Evolutionary conservation across 1,284 basidiomycete genomes (phyloP).

Genomic region (Trichosporon sp.): DNA sequence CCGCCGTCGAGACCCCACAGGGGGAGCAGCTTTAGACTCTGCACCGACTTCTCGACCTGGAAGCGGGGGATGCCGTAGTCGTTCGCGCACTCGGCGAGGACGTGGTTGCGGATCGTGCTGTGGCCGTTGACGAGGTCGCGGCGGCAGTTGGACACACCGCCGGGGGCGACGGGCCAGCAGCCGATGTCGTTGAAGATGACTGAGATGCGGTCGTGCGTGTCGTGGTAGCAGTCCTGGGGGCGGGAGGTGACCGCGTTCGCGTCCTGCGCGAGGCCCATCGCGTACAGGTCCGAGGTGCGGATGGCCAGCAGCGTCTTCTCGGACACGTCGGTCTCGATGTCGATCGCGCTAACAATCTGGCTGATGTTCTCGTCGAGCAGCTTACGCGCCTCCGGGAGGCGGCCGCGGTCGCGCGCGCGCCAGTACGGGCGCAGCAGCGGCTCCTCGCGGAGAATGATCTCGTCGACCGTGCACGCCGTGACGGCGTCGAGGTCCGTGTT

Average conservation of each 20-base stretch:
- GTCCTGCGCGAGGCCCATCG: conserved; percentile 16
- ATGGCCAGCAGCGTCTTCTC: conserved; percentile 14
- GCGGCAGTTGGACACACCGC: conserved; percentile 17
- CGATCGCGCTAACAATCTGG: conserved; percentile 14
- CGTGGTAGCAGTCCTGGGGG: conserved; percentile 17
- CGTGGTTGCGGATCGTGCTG: conserved; percentile 15
- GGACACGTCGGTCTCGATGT: conserved; percentile 14
- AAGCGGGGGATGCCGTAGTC: conserved; percentile 17
- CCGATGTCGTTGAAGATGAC: conserved; percentile 18
- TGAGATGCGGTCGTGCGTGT: conserved; percentile 13
- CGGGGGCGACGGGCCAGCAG: conserved; percentile 15
- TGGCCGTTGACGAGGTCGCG: conserved; percentile 18
- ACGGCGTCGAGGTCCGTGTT: conserved; percentile 12
- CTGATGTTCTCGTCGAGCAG: conserved; percentile 10
- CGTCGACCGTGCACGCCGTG: conserved; percentile 14
- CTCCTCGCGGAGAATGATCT: conserved; percentile 15
- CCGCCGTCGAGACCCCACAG: conserved; percentile 17
- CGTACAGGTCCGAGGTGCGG: conserved; percentile 15
- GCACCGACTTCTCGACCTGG: conserved; percentile 17
- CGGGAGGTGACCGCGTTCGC: conserved; percentile 9
- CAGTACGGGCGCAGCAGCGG: conserved; percentile 11
- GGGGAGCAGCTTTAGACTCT: conserved; percentile 14
- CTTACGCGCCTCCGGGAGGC: not conserved
- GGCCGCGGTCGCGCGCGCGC: conserved; percentile 13
- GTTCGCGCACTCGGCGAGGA: conserved; percentile 18